Base-by-base conservation (phyloP, 1,284 basidiomycete species). In the Cutaneotrichosporon mucoides region DNA sequence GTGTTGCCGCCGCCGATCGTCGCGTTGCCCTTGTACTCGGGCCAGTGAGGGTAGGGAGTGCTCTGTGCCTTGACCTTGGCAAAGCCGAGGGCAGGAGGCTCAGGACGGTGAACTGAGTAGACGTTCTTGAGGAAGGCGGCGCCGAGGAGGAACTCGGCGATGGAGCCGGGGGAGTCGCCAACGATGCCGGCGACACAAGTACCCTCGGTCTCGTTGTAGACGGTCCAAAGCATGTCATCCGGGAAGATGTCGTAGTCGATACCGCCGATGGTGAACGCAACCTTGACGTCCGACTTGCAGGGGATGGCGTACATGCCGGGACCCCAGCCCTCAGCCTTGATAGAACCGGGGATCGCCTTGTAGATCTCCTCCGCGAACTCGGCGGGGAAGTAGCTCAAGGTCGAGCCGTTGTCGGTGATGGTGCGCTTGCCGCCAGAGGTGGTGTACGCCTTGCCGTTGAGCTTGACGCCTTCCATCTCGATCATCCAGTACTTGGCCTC, bases 21-120 rank as follows among this genome's bases (percentile, higher is more conserved):
- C 15, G 38, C 37, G 12, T 52, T 42, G 50, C 40, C 38, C 33
- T n/a, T 36, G 38, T 53, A 49, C 49, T 51, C 37, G 9, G 49
- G 49, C 49, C 49, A 51, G 37, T 35, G 35, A 12, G 42, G 34
- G 52, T 45, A 51, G n/a, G 16, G 49, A 12, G 36, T 45, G 34
- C 35, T 9, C 41, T 53, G 10, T 10, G 35, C 12, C 13, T 33
- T 34, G 43, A 77, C 64, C 16, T 79, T 59, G 6, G 92, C 92
- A 69, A 94, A 93, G 0, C 92, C 92, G 53, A 94, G 85, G 2
- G 89, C 85, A 0, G 88, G 76, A 0, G 90, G 89, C 33, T 80
- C 76, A 64, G 85, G 88, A 40, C 88, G 84, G 80, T 87, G 93
- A 4, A 92, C 88, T 0, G 89, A 86, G 78, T 92, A 95, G 0